phyloP scores from a whole-genome alignment of 371 early-diverging fungal species.

The Conidiobolus incongruus region DNA sequence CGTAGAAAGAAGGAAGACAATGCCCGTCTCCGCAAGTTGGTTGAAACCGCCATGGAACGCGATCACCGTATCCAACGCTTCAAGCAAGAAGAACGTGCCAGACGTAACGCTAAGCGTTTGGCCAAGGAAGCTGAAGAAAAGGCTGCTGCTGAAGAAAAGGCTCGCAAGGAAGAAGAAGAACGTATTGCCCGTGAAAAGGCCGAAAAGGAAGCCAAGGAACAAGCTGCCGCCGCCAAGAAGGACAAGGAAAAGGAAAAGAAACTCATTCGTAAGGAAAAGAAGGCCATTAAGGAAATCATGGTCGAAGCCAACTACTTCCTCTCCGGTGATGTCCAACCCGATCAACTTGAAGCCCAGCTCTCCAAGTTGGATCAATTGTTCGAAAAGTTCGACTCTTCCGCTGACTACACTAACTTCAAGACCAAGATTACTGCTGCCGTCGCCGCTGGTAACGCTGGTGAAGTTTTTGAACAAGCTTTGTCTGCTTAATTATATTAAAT shows the following conservation, averaged over 20 bases:
- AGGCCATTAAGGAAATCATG: constrained; percentile 57
- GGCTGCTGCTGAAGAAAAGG: constrained; percentile 26
- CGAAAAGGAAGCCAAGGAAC: constrained; percentile 33
- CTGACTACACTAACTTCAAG: no score
- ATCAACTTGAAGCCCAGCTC: constrained; percentile 30
- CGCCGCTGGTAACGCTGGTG: no score
- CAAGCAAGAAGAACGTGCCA: constrained; percentile 74
- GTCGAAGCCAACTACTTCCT: constrained; percentile 49
- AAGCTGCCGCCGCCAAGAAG: constrained; percentile 21
- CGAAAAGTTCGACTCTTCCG: constrained; percentile 14
- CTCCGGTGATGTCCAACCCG: constrained; percentile 20
- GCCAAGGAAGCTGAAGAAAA: constrained; percentile 50
- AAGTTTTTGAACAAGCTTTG: no score
- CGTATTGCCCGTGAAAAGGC: constrained; percentile 18
- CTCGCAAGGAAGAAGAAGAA: constrained; percentile 14
- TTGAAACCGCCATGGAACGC: constrained; percentile 11
- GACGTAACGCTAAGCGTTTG: constrained; percentile 71
- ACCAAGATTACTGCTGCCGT: no score
- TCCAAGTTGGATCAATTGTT: constrained; percentile 42
- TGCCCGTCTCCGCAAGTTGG: constrained; percentile 62
- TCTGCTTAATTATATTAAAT: no score
- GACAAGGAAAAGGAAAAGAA: constrained; percentile 57
- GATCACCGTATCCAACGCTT: constrained; percentile 84
- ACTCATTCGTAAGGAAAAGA: constrained; percentile 75
- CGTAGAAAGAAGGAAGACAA: constrained; percentile 93